Evolutionary conservation across 495 filamentous ascomycete species (phyloP).

Genomic region (Immersiella caudata): DNA sequence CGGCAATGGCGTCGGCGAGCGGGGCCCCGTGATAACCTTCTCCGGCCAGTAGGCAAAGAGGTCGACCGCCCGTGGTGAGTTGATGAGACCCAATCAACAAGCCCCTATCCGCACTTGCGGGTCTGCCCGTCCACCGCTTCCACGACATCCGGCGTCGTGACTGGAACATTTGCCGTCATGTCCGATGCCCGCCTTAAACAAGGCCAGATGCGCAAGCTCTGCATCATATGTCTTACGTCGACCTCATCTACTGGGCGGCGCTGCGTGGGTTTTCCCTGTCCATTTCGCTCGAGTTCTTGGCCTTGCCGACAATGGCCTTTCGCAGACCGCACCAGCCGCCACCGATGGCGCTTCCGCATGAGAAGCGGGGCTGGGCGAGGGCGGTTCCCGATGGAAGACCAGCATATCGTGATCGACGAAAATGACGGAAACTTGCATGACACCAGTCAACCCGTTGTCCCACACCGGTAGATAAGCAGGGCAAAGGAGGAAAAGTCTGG

Average conservation of each 20-base stretch:
- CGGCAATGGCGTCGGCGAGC: not conserved
- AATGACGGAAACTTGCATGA: constrained; percentile 25
- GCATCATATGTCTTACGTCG: constrained; percentile 12
- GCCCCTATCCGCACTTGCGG: not conserved
- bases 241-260: not conserved
- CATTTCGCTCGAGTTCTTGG: not conserved
- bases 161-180: too few species aligned
- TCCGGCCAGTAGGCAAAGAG: not conserved
- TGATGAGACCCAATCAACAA: not conserved
- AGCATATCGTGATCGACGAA: constrained; percentile 5
- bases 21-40: not conserved
- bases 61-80: not conserved
- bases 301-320: not conserved
- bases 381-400: not conserved
- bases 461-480: not conserved
- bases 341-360: not conserved
- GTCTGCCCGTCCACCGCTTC: not conserved
- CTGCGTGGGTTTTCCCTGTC: not conserved
- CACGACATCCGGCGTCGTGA: not conserved
- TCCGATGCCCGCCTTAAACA: too few species aligned
- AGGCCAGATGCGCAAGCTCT: not conserved
- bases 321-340: not conserved
- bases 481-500: not conserved
- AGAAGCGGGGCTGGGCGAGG: constrained; percentile 18
- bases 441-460: not conserved